Conservation (phyloP, 2,329 filamentous ascomycete genomes). For the Exophiala spinifera region DNA sequence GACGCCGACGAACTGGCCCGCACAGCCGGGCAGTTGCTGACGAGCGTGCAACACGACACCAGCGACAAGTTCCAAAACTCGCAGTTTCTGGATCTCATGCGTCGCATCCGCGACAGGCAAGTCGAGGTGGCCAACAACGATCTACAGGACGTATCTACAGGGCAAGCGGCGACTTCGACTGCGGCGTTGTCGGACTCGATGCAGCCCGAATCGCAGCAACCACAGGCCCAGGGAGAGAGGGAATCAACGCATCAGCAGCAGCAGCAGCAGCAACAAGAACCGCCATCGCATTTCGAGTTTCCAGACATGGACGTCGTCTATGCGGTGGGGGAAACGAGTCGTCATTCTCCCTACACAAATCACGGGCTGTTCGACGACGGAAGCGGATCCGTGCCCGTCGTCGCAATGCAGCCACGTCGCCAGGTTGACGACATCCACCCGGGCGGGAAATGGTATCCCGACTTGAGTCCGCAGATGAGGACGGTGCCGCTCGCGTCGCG, state of each 20-base stretch:
- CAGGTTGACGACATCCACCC: conserved; percentile 44
- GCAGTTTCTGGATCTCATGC: conserved; percentile 73
- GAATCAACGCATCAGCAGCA: background rate
- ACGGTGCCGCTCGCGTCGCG: background rate
- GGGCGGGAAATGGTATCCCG: conserved; percentile 46
- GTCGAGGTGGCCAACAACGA: conserved; percentile 69
- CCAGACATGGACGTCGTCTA: conserved; percentile 29
- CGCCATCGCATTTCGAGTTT: conserved; percentile 23
- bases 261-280: background rate
- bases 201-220: background rate
- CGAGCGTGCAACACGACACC: conserved; percentile 65
- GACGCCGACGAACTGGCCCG: conserved; percentile 67
- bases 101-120: conserved; percentile 67
- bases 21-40: conserved; percentile 68
- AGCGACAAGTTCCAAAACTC: conserved; percentile 75
- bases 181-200: background rate
- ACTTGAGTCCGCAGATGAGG: conserved; percentile 21
- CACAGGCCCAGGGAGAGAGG: too few relatives aligned
- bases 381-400: conserved; percentile 12
- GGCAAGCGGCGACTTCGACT: background rate
- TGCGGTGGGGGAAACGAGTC: conserved; percentile 7
- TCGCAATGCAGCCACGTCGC: conserved; percentile 9
- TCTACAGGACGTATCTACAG: conserved; percentile 46
- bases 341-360: conserved; percentile 16
- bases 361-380: conserved; percentile 21